Evolutionary conservation across 805 yeast species (phyloP), one percentile per base, ranked within the genome.

Genomic region (Hemisphaericaspora nanyangensis): DNA sequence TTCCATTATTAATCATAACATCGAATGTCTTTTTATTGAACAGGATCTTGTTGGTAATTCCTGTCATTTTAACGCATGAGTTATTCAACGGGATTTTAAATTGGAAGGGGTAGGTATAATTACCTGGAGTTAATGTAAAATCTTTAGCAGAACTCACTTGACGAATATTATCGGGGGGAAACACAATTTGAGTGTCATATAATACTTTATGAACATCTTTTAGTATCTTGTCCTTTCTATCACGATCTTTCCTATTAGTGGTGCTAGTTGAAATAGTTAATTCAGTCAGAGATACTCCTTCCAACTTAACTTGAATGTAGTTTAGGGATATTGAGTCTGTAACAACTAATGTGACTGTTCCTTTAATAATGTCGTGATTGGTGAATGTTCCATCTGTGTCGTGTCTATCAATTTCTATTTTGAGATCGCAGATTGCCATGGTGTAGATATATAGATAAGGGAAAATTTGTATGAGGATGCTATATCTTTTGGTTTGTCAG

Each of bases 131-230:
- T 41, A 76, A 54, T 0, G 76, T 70, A 44, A 70, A 70, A 42
- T 66, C 76, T 42, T 65, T 64, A 7, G 70, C 60, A 29, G 50
- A 57, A 19, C 74, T 61, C 1, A 72, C 75, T 34, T 59, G 52
- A 17, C 77, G 54, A 10, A 75, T 65, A 37, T 75, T 71, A 11
- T 61, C 64, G 0, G 82, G 77, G 2, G 81, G 82, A 40, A 77
- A 77, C 18, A 77, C 74, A 0, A 75, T 64, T 19, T 49, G 40
- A 1, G 77, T 67, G 38, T 75, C 78, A 46, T 76, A 76, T 16
- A 77, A 57, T 7, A 76, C 55, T 40, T 67, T 66, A 49, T 77
- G 82, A 6, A 52, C 51, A 46, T 71, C 77, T 28, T 43, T 53
- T 7, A 65, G 35, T 6, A 49, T 22, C 28, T 47, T 47, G 10